Percentiles rank a stretch among this genome's conserved stretches.
phyloP scores from a whole-genome alignment of 208 protist species.

The Leishmania lainsoni region DNA sequence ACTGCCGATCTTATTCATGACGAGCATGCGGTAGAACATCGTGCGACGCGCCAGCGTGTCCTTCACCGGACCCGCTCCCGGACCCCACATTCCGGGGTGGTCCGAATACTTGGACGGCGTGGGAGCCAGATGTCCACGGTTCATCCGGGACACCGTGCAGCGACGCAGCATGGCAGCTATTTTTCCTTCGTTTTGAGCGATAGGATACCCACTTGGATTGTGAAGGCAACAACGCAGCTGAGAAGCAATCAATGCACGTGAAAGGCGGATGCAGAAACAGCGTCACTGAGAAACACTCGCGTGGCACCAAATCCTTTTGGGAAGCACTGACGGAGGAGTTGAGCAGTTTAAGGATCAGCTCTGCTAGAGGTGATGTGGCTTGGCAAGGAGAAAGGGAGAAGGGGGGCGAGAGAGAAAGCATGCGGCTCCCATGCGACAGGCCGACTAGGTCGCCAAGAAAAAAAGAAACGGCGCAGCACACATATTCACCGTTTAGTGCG shows the following conservation, averaged over 20 bases:
- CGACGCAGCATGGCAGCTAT: constrained; percentile 67
- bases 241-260: neutral
- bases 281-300: neutral
- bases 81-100: constrained; percentile 86
- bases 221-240: too few species aligned
- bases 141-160: constrained; percentile 52
- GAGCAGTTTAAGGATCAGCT: neutral
- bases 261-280: neutral
- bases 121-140: constrained; percentile 74
- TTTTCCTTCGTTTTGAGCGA: neutral
- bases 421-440: neutral
- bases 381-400: neutral
- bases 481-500: neutral
- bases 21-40: constrained; percentile 86
- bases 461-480: neutral
- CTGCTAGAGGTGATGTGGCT: neutral
- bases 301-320: neutral
- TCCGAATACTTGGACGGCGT: constrained; percentile 88
- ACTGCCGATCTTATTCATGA: constrained; percentile 85
- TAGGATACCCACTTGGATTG: neutral
- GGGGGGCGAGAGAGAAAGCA: neutral
- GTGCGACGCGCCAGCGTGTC: constrained; percentile 83
- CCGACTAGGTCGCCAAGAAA: neutral
- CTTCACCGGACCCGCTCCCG: constrained; percentile 76
- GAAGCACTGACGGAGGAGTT: neutral